Evolutionary conservation across 139 green algal species (phyloP).

Genomic region (Closterium sp.): DNA sequence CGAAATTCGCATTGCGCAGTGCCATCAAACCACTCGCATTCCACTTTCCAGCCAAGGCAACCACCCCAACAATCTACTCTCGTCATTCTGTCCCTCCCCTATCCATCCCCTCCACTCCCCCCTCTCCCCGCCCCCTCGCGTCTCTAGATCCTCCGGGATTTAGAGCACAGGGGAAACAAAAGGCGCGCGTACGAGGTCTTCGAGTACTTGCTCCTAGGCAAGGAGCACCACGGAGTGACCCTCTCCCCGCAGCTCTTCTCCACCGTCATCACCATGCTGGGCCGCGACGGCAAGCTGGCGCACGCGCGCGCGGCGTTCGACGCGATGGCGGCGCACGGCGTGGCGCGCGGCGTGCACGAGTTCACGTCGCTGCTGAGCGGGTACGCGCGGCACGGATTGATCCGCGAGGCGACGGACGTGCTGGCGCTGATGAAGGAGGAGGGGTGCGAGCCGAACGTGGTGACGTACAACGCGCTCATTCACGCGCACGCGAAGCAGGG

Average conservation of each 20-base stretch:
- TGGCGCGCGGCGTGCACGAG: background rate
- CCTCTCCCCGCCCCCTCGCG: background rate
- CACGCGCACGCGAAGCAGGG: conserved; percentile 41
- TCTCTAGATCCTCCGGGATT: conserved; percentile 22
- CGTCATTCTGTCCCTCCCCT: background rate
- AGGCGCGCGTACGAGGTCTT: conserved; percentile 24
- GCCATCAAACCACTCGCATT: background rate
- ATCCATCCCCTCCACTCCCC: background rate
- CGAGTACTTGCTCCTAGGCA: conserved; percentile 8
- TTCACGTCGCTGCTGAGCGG: conserved; percentile 10
- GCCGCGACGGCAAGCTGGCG: conserved; percentile 29
- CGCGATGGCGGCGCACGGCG: conserved; percentile 6
- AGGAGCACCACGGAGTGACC: background rate
- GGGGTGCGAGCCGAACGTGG: conserved; percentile 26
- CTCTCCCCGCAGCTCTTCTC: conserved; percentile 15
- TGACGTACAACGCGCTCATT: conserved; percentile 47
- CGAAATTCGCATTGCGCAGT: background rate
- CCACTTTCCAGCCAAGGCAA: too few relatives aligned
- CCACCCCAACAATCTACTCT: background rate
- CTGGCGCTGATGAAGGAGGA: conserved; percentile 33
- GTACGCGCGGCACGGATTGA: conserved; percentile 25
- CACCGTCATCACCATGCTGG: conserved; percentile 32
- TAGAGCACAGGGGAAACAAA: conserved; percentile 17
- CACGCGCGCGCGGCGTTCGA: conserved; percentile 36
- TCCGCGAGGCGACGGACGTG: conserved; percentile 30